These are phyloP conservation scores for Xanthoceras sorbifolium DNA, from an alignment of 345 rosid species.

Conservation along the genomic window DNA sequence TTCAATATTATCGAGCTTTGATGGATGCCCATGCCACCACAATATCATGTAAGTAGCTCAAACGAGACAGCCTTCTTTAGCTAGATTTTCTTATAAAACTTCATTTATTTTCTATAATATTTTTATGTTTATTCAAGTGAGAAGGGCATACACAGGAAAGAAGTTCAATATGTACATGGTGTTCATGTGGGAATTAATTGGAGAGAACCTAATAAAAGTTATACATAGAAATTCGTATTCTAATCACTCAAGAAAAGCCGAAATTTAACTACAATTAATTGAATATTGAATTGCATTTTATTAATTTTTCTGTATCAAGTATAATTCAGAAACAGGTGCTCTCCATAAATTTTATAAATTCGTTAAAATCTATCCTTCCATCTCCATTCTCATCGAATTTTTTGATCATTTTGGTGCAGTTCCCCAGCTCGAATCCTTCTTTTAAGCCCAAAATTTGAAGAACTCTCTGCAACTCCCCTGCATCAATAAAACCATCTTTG, in stretches of 20 bases:
- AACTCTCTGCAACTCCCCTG: conserved; percentile 71
- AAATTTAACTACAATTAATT: neutral
- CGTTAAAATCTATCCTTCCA: conserved; percentile 65
- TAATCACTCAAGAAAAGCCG: neutral
- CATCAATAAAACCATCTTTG: conserved; percentile 75
- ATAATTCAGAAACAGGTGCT: conserved; percentile 43
- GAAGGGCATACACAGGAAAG: neutral
- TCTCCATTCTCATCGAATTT: conserved; percentile 58
- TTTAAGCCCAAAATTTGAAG: conserved; percentile 50
- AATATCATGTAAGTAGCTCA: neutral
- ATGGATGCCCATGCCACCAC: neutral
- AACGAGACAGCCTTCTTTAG: neutral
- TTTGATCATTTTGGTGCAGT: conserved; percentile 66
- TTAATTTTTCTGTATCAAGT: neutral
- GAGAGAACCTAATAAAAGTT: too few relatives aligned
- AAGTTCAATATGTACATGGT: neutral
- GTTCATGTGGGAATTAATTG: too few relatives aligned
- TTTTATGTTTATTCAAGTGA: neutral
- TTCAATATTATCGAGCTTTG: neutral
- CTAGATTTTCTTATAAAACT: neutral
- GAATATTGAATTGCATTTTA: neutral
- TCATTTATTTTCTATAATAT: neutral
- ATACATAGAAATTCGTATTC: neutral
- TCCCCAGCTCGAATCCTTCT: conserved; percentile 46
- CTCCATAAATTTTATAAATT: conserved; percentile 77